These are phyloP conservation scores for Cercospora sojina DNA, from an alignment of 2,329 filamentous ascomycete genomes.

Conservation along the genomic window DNA sequence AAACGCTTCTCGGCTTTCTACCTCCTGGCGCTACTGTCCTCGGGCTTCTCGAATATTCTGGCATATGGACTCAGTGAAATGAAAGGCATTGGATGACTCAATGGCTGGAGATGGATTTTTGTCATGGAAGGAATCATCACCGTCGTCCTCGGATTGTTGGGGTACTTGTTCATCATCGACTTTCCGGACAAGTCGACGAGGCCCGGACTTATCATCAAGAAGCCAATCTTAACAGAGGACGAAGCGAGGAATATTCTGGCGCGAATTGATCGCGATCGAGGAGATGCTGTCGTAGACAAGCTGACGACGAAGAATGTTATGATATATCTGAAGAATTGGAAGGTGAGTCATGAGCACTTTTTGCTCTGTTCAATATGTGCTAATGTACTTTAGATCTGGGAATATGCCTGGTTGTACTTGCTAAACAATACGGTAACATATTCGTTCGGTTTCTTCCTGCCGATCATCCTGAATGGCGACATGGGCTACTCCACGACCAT, in stretches of 20 bases:
- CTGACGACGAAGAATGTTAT: constrained; percentile 27
- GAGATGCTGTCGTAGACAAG: constrained; percentile 37
- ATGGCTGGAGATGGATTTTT: constrained; percentile 50
- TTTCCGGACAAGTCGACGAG: constrained; percentile 31
- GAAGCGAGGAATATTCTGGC: constrained; percentile 35
- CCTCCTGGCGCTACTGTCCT: constrained; percentile 18
- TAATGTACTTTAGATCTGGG: constrained; percentile 35
- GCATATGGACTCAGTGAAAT: constrained; percentile 23
- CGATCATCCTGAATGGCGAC: constrained; percentile 40
- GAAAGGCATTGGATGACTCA: constrained; percentile 44
- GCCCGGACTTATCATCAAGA: constrained; percentile 22
- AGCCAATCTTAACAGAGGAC: constrained; percentile 25
- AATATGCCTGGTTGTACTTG: constrained; percentile 35
- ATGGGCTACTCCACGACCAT: constrained; percentile 40
- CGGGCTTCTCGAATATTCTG: constrained; percentile 23
- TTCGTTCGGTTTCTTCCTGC: constrained; percentile 42
- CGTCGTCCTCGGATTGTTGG: constrained; percentile 38
- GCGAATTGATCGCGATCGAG: constrained; percentile 41
- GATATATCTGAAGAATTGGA: constrained; percentile 39
- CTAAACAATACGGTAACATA: constrained; percentile 36
- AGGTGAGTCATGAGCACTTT: constrained; percentile 25
- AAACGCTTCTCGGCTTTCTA: constrained; percentile 26
- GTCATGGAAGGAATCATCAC: constrained; percentile 48
- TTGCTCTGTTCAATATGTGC: neutral
- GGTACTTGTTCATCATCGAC: constrained; percentile 36